Base-by-base conservation (phyloP, 2,329 filamentous ascomycete genomes). In the Coniochaeta sp. region DNA sequence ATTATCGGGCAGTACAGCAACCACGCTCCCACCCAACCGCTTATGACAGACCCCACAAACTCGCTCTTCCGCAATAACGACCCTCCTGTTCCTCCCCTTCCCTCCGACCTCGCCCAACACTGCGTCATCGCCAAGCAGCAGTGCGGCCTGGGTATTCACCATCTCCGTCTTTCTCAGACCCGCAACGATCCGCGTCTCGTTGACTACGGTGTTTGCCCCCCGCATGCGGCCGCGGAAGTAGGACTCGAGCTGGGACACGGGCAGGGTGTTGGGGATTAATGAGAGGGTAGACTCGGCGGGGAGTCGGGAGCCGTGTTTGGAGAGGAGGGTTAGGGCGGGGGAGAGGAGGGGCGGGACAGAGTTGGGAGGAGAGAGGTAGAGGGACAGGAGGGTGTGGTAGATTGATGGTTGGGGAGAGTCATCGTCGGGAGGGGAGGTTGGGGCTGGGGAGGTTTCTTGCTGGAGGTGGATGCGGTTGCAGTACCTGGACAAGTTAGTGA, bases 41-140 rank as follows among this genome's bases (percentile, higher is more conserved):
- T 96, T 97, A 68, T 96, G 87, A 66, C 94, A 99, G 14, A 95
- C 89, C 12, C 87, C 85, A 66, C 94, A 99, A 51, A 96, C 86
- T 49, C 89, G 77, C 64, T 97, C 92, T 61, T 99, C 92, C 9
- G 81, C 83, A 49, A 99, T 84, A 18, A 90, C 82, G 10, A 96
- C 91, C 58, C 89, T 79, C 51, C 78, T 69, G 59, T 78, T 82
- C 50, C 76, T 71, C 10, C 78, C 79, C 46, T 72, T n/a, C n/a
- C n/a, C n/a, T n/a, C n/a, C n/a, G n/a, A n/a, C 74, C 55, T 79
- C 77, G 1, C 75, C 74, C 22, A 72, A 71, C 1, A 70, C 67
- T n/a, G 72, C 57, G 13, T 81, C 78, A 53, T 89, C 83, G 2
- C 91, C 92, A 1, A 96, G 76, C 45, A 89, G 71, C 49, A 96